Evolutionary conservation across 441 rosid species (phyloP).

Genomic region (Cnidoscolus chayamansa): DNA sequence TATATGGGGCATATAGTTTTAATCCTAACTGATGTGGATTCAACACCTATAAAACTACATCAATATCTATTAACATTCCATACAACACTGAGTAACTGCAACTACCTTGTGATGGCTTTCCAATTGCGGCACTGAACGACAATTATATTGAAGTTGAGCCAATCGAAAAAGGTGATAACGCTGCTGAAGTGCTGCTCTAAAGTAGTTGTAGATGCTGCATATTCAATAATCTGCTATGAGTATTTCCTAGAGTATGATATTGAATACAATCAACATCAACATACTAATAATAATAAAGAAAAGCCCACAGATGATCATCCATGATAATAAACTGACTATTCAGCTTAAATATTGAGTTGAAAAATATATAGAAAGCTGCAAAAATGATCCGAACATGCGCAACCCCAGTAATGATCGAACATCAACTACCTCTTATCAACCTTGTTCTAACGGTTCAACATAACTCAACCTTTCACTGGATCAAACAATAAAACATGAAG

Average conservation of each 20-base stretch:
- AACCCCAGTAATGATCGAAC: neutral
- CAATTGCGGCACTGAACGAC: neutral
- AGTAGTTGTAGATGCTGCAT: constrained; percentile 11
- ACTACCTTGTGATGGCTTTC: constrained; percentile 5
- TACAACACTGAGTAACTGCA: neutral
- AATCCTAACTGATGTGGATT: too few species aligned
- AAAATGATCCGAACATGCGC: too few species aligned
- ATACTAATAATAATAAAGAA: too few species aligned
- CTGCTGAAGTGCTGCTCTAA: neutral
- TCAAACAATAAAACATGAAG: neutral
- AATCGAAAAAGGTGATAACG: neutral
- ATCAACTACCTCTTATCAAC: neutral
- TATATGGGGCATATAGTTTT: too few species aligned
- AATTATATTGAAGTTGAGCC: neutral
- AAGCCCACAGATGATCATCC: neutral
- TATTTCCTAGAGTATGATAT: neutral
- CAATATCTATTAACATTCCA: neutral
- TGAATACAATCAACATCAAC: neutral
- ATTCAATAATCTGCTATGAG: neutral
- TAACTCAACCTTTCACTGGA: neutral
- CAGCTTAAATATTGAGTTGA: neutral
- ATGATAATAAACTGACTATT: neutral
- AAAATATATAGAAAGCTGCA: neutral
- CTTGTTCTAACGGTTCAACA: neutral
- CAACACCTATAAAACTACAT: neutral